A percentile compares a stretch with the other conserved stretches of the same genome.
These are phyloP conservation scores for Trichoderma sp. DNA, from an alignment of 2,329 filamentous ascomycete species.

Conservation along the genomic window DNA sequence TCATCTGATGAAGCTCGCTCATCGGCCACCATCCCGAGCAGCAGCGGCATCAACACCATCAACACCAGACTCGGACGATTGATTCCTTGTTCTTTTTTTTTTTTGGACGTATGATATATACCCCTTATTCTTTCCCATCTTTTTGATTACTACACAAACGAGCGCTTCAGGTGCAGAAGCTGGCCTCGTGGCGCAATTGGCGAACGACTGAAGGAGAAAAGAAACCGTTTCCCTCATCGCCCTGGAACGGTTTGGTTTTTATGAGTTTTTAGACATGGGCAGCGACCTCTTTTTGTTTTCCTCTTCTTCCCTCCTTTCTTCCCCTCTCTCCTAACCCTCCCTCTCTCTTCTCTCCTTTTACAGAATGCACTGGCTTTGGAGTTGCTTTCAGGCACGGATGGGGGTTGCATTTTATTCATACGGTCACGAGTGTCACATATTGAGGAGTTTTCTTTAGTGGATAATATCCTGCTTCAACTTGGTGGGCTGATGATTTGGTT, in stretches of 20 bases:
- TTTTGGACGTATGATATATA: not conserved
- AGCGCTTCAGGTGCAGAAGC: not conserved
- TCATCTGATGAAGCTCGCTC: conserved; percentile 6
- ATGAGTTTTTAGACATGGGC: not conserved
- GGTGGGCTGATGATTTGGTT: not conserved
- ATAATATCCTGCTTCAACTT: not conserved
- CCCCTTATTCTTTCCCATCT: not conserved
- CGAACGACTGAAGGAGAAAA: not conserved
- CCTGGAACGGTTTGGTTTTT: not conserved
- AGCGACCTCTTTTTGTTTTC: not conserved
- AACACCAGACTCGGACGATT: not conserved
- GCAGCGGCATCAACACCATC: not conserved
- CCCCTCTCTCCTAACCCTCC: not conserved
- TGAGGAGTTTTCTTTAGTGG: not conserved
- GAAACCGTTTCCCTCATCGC: not conserved
- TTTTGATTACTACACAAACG: not conserved
- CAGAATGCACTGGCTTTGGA: not conserved
- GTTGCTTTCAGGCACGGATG: not conserved
- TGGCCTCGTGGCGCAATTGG: not conserved
- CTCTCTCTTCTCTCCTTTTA: not conserved
- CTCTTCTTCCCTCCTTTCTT: not conserved
- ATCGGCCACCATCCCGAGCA: not conserved
- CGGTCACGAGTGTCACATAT: not conserved
- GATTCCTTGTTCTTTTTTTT: not conserved
- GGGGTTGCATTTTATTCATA: not conserved